Percentiles rank a stretch among this genome's conserved stretches.
Conservation (phyloP, 345 rosid genomes). For the Lenwebbia sp. region DNA sequence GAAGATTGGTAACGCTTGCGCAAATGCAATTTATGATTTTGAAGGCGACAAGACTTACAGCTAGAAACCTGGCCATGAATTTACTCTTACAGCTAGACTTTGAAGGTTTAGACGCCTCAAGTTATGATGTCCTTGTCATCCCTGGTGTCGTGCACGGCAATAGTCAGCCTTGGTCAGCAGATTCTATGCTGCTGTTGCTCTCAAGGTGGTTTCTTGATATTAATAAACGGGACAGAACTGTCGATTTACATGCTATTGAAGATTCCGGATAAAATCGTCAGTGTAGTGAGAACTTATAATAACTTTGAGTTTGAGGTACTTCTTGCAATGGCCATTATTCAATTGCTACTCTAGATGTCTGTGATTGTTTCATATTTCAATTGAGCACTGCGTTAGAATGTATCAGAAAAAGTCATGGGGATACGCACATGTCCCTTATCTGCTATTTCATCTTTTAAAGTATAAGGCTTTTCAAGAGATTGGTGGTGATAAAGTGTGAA, state of each 20-base stretch:
- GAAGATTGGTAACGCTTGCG: slow-evolving; percentile 60
- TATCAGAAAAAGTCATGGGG: neutral
- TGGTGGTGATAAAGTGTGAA: neutral
- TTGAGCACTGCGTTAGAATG: neutral
- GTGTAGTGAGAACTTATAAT: neutral
- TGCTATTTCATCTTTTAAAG: neutral
- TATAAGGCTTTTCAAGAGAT: neutral
- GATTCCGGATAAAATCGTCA: neutral
- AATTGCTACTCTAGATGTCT: neutral
- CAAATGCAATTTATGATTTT: slow-evolving; percentile 82
- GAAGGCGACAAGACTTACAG: slow-evolving; percentile 97
- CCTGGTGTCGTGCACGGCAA: slow-evolving; percentile 84
- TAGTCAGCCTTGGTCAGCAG: slow-evolving; percentile 89
- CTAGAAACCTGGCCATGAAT: slow-evolving; percentile 75
- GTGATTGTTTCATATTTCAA: neutral
- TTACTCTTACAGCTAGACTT: slow-evolving; percentile 49
- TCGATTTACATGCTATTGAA: neutral
- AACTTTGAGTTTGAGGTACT: neutral
- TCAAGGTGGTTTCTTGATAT: slow-evolving; percentile 32
- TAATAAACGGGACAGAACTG: neutral
- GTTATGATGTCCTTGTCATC: slow-evolving; percentile 84
- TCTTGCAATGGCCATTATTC: neutral
- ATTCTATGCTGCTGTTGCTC: slow-evolving; percentile 85
- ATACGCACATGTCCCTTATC: neutral
- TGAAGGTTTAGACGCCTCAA: slow-evolving; percentile 38